Conservation (phyloP, 2,329 filamentous ascomycete species). For the Orbilia brochopaga region DNA sequence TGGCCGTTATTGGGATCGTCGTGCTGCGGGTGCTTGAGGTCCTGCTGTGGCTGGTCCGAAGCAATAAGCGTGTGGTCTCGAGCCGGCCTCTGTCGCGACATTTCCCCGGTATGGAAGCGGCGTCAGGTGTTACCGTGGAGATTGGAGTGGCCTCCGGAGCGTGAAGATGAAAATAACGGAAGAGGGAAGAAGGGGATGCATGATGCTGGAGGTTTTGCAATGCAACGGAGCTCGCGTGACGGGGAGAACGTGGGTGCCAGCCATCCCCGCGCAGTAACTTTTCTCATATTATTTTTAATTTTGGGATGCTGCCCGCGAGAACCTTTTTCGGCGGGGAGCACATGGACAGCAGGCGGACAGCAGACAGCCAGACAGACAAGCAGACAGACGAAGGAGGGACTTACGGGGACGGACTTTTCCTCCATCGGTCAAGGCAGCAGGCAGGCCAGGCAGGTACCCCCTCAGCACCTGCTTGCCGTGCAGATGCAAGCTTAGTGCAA, state of each 20-base stretch:
- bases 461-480: no score
- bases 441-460: no score
- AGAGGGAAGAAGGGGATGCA: constrained; percentile 11
- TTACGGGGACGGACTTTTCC: no score
- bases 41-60: constrained; percentile 19
- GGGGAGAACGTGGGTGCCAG: constrained; percentile 7
- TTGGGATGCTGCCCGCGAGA: no score
- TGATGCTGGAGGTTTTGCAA: not conserved
- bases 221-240: constrained; percentile 8
- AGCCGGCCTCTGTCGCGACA: constrained; percentile 42
- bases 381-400: no score
- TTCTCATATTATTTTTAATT: no score
- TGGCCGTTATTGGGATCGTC: no score
- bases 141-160: not conserved
- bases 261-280: not conserved
- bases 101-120: constrained; percentile 5
- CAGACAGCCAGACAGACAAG: no score
- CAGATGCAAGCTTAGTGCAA: no score
- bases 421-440: no score
- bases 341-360: no score
- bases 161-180: constrained; percentile 16
- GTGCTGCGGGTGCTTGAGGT: not conserved
- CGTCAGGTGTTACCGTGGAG: constrained; percentile 19
- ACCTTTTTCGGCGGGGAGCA: no score
- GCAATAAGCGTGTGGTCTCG: constrained; percentile 16